phyloP scores from a whole-genome alignment of 106 monocot species.

The Acorus gramineus region DNA sequence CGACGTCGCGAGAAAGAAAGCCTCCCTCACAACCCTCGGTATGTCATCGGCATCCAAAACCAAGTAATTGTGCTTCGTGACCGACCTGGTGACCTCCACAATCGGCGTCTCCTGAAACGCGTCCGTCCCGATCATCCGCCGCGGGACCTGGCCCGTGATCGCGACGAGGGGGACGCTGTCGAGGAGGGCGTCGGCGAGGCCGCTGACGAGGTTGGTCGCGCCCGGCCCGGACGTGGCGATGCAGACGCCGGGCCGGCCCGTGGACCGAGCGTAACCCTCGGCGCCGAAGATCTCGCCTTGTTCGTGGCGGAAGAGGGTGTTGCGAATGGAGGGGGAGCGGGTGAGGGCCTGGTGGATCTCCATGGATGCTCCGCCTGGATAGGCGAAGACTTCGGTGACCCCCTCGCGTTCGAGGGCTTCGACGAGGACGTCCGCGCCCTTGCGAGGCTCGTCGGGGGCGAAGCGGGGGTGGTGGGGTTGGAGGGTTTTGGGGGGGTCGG shows the following conservation, averaged over 20 bases:
- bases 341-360: slow-evolving; percentile 97
- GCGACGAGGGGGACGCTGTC: slow-evolving; percentile 89
- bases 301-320: slow-evolving; percentile 86
- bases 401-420: slow-evolving; percentile 79
- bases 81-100: slow-evolving; percentile 79
- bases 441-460: slow-evolving; percentile 53
- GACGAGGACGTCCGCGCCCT: slow-evolving; percentile 83
- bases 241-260: slow-evolving; percentile 78
- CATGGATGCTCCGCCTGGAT: slow-evolving; percentile 91
- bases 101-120: slow-evolving; percentile 96
- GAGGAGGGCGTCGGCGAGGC: slow-evolving; percentile 76
- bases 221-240: slow-evolving; percentile 94
- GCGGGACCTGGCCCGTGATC: slow-evolving; percentile 90
- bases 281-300: slow-evolving; percentile 88
- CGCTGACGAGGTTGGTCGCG: slow-evolving; percentile 83
- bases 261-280: slow-evolving; percentile 71
- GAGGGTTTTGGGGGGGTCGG: background rate
- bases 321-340: slow-evolving; percentile 53
- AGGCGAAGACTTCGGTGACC: slow-evolving; percentile 78
- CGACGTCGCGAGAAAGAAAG: slow-evolving; percentile 69
- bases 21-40: slow-evolving; percentile 60
- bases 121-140: slow-evolving; percentile 88
- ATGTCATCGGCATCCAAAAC: slow-evolving; percentile 78
- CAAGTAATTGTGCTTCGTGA: slow-evolving; percentile 89
- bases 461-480: slow-evolving; percentile 7